phyloP scores from a whole-genome alignment of 768 basidiomycete species.

The Boletellus sp. region DNA sequence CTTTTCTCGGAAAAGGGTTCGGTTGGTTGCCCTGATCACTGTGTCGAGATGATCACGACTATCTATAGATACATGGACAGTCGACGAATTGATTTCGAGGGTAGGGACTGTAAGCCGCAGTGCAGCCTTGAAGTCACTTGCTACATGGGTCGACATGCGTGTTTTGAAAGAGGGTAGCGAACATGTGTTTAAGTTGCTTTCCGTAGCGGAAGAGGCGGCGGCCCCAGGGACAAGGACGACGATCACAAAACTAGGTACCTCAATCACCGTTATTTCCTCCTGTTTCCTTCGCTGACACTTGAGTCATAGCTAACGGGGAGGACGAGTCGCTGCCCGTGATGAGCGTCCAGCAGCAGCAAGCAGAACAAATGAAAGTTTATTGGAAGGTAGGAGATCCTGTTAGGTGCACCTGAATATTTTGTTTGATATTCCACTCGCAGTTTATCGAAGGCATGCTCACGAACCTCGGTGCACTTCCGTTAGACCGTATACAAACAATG shows the following conservation, averaged over 20 bases:
- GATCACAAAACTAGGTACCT: constrained; percentile 26
- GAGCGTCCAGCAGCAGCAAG: constrained; percentile 68
- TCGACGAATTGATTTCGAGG: constrained; percentile 60
- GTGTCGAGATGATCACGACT: not conserved
- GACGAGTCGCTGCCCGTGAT: constrained; percentile 48
- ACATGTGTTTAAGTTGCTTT: constrained; percentile 61
- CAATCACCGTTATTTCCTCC: not conserved
- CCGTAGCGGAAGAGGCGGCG: constrained; percentile 50
- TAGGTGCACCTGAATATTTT: not conserved
- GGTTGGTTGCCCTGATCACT: not conserved
- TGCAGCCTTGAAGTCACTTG: constrained; percentile 66
- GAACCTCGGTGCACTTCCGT: constrained; percentile 70
- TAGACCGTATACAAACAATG: constrained; percentile 88
- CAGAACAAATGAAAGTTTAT: constrained; percentile 81
- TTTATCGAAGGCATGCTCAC: constrained; percentile 92
- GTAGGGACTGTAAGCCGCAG: constrained; percentile 65
- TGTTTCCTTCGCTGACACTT: not conserved
- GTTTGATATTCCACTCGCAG: constrained; percentile 33
- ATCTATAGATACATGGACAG: constrained; percentile 58
- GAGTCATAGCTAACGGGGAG: constrained; percentile 33
- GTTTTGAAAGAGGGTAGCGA: constrained; percentile 69
- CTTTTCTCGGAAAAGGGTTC: constrained; percentile 72
- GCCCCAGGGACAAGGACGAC: constrained; percentile 22
- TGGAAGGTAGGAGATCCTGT: constrained; percentile 62
- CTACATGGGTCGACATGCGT: constrained; percentile 81